Conservation (phyloP, 2,329 filamentous ascomycete genomes). For the Periglandula ipomoeae region DNA sequence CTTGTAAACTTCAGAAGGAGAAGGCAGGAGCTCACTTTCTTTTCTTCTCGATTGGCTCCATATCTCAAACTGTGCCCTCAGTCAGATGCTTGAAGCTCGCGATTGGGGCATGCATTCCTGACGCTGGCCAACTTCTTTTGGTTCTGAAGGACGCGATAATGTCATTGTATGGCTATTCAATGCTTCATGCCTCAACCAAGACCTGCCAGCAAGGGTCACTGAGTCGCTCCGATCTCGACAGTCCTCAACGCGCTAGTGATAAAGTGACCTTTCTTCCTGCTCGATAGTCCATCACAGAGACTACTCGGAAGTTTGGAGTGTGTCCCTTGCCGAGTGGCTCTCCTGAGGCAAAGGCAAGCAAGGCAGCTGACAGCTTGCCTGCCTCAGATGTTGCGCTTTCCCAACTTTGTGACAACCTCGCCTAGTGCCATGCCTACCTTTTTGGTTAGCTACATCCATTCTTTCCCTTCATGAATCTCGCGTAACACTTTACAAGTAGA, state of each 20-base stretch:
- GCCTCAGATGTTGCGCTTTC: neutral
- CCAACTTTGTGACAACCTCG: conserved; percentile 1
- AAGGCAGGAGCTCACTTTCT: too few species aligned
- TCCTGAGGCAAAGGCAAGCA: too few species aligned
- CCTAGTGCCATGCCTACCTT: neutral
- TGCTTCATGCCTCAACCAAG: neutral
- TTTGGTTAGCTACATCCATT: conserved; percentile 6
- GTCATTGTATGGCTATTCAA: neutral
- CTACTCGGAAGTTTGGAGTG: neutral
- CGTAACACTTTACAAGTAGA: neutral
- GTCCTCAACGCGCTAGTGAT: neutral
- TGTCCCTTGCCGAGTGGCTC: neutral
- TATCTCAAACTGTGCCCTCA: too few species aligned
- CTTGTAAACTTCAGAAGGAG: too few species aligned
- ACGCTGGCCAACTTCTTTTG: too few species aligned
- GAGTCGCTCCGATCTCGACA: neutral
- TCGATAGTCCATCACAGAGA: neutral
- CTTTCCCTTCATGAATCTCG: conserved; percentile 3
- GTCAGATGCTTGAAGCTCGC: too few species aligned
- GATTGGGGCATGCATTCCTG: neutral
- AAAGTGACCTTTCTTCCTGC: neutral
- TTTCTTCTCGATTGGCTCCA: too few species aligned
- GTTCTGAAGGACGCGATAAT: too few species aligned
- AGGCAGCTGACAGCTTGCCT: neutral
- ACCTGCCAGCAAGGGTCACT: neutral